Conservation (phyloP, 176 grass and related monocot species). For the Paspalum vaginatum region DNA sequence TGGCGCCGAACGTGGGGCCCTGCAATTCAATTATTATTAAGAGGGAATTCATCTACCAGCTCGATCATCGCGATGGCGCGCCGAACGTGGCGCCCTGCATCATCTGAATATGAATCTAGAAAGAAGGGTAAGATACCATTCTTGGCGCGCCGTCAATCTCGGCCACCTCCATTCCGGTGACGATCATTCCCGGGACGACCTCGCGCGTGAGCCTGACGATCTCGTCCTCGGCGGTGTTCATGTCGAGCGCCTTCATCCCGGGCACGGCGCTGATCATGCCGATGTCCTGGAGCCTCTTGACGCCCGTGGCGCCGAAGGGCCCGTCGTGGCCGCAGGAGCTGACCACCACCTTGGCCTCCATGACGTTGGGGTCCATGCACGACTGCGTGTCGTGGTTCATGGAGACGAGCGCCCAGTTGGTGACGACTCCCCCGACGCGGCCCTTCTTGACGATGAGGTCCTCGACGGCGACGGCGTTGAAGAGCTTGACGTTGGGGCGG, state of each 20-base stretch:
- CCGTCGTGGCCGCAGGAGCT: constrained; percentile 98
- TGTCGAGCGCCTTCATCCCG: constrained; percentile 87
- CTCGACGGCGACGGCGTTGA: constrained; percentile 92
- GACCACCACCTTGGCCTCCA: constrained; percentile 93
- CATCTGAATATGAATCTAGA: no score
- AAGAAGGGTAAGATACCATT: constrained; percentile 53
- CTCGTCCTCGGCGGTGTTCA: constrained; percentile 92
- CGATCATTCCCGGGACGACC: constrained; percentile 91
- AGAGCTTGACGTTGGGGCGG: constrained; percentile 93
- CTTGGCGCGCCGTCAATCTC: constrained; percentile 96
- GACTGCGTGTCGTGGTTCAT: constrained; percentile 99
- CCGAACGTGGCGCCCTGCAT: no score
- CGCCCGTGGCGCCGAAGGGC: constrained; percentile 85
- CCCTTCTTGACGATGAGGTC: constrained; percentile 85
- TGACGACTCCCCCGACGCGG: constrained; percentile 84
- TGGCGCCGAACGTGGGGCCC: constrained; percentile 98
- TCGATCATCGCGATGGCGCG: no score
- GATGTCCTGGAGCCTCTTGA: constrained; percentile 91
- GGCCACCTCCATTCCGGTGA: constrained; percentile 98
- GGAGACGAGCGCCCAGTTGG: constrained; percentile 94
- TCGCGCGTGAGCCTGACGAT: constrained; percentile 88
- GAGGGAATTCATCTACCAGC: background rate
- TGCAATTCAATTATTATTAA: constrained; percentile 18
- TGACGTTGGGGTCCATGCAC: constrained; percentile 98
- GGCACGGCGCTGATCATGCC: constrained; percentile 91